Evolutionary conservation across 208 protist species (phyloP).

Genomic region (Acanthamoeba quina): DNA sequence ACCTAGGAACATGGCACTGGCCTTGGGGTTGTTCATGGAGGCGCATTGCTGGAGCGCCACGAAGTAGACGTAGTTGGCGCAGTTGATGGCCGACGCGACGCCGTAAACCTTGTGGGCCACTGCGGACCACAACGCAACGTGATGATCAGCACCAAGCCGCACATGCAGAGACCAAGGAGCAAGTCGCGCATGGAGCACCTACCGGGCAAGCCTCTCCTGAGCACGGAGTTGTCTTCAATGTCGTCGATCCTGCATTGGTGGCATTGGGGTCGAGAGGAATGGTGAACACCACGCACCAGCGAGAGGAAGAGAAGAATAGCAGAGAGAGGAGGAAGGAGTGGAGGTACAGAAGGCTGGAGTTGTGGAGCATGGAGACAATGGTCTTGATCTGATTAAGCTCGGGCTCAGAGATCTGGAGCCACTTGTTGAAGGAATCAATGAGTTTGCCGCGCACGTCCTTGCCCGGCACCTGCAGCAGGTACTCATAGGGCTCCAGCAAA

Average conservation of each 20-base stretch:
- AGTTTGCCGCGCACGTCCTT: conserved; percentile 89
- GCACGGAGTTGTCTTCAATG: conserved; percentile 91
- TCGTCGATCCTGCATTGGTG: conserved; percentile 89
- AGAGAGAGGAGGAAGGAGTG: neutral
- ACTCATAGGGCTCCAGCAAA: conserved; percentile 86
- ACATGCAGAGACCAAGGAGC: neutral
- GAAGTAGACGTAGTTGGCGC: conserved; percentile 93
- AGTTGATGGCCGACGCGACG: conserved; percentile 90
- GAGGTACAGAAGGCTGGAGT: conserved; percentile 86
- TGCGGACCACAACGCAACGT: neutral
- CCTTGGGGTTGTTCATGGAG: conserved; percentile 71
- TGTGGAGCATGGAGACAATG: conserved; percentile 90
- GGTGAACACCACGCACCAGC: neutral
- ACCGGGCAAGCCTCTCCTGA: conserved; percentile 89
- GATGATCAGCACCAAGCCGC: neutral
- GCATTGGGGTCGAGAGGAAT: neutral
- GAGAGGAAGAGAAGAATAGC: neutral
- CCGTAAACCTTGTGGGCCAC: conserved; percentile 91
- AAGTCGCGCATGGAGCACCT: neutral
- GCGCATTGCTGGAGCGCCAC: conserved; percentile 83
- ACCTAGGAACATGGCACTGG: conserved; percentile 79
- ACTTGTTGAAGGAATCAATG: conserved; percentile 91
- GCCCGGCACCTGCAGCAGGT: conserved; percentile 86
- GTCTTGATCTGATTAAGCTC: conserved; percentile 81
- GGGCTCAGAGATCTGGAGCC: conserved; percentile 86